Evolutionary conservation across 1,139 yeast species (phyloP).

Genomic region (Suhomyces maxii): DNA sequence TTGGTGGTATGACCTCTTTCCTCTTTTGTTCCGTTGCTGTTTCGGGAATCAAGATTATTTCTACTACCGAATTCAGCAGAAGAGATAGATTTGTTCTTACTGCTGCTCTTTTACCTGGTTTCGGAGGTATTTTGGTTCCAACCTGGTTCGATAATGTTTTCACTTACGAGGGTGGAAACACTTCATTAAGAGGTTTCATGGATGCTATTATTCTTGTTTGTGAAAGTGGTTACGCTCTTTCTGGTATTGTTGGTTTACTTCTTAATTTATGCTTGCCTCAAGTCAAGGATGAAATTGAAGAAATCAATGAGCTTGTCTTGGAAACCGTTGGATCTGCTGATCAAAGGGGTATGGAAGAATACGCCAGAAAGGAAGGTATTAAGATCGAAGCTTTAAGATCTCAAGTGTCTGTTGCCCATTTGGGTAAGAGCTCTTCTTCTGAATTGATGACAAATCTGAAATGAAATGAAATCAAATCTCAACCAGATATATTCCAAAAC

Average conservation of each 20-base stretch:
- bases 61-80: constrained; percentile 75
- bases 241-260: constrained; percentile 75
- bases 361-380: constrained; percentile 37
- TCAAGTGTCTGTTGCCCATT: constrained; percentile 11
- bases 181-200: constrained; percentile 64
- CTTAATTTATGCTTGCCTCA: constrained; percentile 74
- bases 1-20: constrained; percentile 93
- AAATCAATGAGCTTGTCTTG: constrained; percentile 46
- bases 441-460: not conserved
- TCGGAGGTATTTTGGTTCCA: constrained; percentile 76
- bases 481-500: not conserved
- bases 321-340: constrained; percentile 51
- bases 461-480: not conserved
- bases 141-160: constrained; percentile 75
- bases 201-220: constrained; percentile 80
- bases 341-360: constrained; percentile 38
- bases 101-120: constrained; percentile 70
- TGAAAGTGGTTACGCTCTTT: constrained; percentile 85
- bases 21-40: constrained; percentile 86
- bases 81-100: constrained; percentile 86
- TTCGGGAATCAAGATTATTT: constrained; percentile 79
- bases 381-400: constrained; percentile 29
- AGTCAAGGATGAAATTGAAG: constrained; percentile 62
- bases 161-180: constrained; percentile 71
- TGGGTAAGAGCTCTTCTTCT: constrained; percentile 13